Evolutionary conservation across 2,329 filamentous ascomycete species (phyloP), one percentile per base, ranked within the genome.

Genomic region (Plenodomus biglobosus): DNA sequence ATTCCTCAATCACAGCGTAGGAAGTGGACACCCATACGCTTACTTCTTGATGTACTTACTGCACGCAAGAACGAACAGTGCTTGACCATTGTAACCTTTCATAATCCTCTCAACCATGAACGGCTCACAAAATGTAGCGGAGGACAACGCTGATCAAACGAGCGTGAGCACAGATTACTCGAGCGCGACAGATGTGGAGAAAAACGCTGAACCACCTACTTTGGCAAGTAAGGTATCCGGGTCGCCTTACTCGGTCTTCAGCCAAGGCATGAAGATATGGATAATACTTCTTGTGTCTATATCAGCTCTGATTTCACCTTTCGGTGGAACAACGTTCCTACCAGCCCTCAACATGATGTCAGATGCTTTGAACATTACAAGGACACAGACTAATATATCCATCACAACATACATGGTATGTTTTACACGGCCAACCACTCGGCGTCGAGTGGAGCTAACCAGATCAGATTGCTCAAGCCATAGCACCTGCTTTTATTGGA

Each of bases 401-500:
- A 66, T 81, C 7, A 81, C 78, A 1, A 77, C 74, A 1, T 81
- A 80, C 49, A 66, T 80, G 66, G 66, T 69, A 46, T 30, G 55
- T 19, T 5, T 30, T 8, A 6, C 13, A 37, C 38, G 10, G 1
- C 20, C 18, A 3, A 17, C 34, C 3, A 19, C 15, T 18, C 20
- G 36, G 30, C 3, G 24, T 41, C 3, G 8, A 40, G 15, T 2
- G 8, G 2, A 27, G 30, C 54, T 65, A 27, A 66, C 38, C 3
- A 3, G 16, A 1, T 8, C 17, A 69, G 65, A 62, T 70, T 24
- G 62, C 66, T 6, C 80, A 83, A 74, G 81, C 77, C 1, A 69
- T 83, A 13, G 76, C 78, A 1, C 79, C 79, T 19, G 75, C 78
- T 27, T 73, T 81, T 22, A 71, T 81, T 27, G 80, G 75, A 2